A percentile compares a stretch with the other conserved stretches of the same genome.
phyloP scores from a whole-genome alignment of 1,139 yeast species.

The Kazachstania sp. region DNA sequence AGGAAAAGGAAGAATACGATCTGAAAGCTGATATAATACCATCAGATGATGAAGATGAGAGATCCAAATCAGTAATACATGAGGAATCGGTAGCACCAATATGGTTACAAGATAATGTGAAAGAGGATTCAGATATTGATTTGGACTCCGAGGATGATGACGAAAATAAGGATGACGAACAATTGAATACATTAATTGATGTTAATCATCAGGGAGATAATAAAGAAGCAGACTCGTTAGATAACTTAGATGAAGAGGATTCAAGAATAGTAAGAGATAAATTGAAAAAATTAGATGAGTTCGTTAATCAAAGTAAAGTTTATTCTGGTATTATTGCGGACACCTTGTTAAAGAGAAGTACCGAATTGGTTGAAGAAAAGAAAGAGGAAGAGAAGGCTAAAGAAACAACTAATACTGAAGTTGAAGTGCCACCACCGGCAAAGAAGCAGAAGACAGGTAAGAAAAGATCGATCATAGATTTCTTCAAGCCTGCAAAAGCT shows the following conservation, averaged over 20 bases:
- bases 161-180: slow-evolving; percentile 15
- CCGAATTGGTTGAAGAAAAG: slow-evolving; percentile 23
- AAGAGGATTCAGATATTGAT: slow-evolving; percentile 17
- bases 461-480: slow-evolving; percentile 18
- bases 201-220: slow-evolving; percentile 3
- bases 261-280: slow-evolving; percentile 34
- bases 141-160: slow-evolving; percentile 27
- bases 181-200: not conserved
- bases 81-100: slow-evolving; percentile 14
- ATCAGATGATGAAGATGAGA: slow-evolving; percentile 13
- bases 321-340: slow-evolving; percentile 79
- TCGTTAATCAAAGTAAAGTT: slow-evolving; percentile 75
- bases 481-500: slow-evolving; percentile 17
- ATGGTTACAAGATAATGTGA: slow-evolving; percentile 24
- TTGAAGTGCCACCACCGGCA: slow-evolving; percentile 15
- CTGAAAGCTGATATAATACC: slow-evolving; percentile 16
- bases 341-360: slow-evolving; percentile 46
- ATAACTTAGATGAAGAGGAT: slow-evolving; percentile 18
- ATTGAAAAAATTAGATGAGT: slow-evolving; percentile 53
- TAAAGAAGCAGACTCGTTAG: slow-evolving; percentile 8
- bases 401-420: not conserved
- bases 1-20: slow-evolving; percentile 24
- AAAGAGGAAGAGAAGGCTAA: slow-evolving; percentile 3
- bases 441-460: slow-evolving; percentile 13
- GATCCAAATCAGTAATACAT: slow-evolving; percentile 6